These are phyloP conservation scores for Serendipita vermifera DNA, from an alignment of 768 basidiomycete genomes.

Conservation along the genomic window DNA sequence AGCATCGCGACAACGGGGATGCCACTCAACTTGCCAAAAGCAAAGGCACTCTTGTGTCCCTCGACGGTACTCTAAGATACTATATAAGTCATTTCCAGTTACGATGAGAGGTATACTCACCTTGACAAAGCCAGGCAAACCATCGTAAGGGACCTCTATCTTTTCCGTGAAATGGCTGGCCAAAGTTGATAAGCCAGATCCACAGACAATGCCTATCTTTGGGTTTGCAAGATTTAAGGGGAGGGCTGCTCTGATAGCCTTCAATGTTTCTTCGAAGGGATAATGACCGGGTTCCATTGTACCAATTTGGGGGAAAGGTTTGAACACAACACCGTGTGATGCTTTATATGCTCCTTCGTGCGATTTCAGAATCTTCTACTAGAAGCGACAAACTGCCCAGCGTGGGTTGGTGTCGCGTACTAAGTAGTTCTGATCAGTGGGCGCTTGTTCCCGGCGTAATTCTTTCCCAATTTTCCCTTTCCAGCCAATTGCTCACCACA, in stretches of 20 bases:
- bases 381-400: too few relatives aligned
- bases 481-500: too few relatives aligned
- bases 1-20: slow-evolving; percentile 83
- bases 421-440: too few relatives aligned
- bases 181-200: slow-evolving; percentile 70
- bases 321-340: too few relatives aligned
- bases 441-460: too few relatives aligned
- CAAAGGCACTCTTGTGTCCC: slow-evolving; percentile 71
- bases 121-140: slow-evolving; percentile 62
- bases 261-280: not conserved
- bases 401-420: too few relatives aligned
- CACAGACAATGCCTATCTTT: slow-evolving; percentile 71
- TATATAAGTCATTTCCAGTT: not conserved
- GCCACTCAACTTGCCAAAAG: slow-evolving; percentile 70
- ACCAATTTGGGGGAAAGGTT: too few relatives aligned
- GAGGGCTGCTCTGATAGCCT: slow-evolving; percentile 11
- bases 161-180: slow-evolving; percentile 29
- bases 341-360: too few relatives aligned
- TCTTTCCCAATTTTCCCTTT: too few relatives aligned
- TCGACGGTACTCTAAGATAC: slow-evolving; percentile 34
- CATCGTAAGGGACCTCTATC: slow-evolving; percentile 46
- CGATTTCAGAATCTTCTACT: too few relatives aligned
- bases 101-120: slow-evolving; percentile 26
- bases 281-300: too few relatives aligned
- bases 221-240: slow-evolving; percentile 36